Evolutionary conservation across 345 rosid species (phyloP).

Genomic region (Rhodamnia argentea): DNA sequence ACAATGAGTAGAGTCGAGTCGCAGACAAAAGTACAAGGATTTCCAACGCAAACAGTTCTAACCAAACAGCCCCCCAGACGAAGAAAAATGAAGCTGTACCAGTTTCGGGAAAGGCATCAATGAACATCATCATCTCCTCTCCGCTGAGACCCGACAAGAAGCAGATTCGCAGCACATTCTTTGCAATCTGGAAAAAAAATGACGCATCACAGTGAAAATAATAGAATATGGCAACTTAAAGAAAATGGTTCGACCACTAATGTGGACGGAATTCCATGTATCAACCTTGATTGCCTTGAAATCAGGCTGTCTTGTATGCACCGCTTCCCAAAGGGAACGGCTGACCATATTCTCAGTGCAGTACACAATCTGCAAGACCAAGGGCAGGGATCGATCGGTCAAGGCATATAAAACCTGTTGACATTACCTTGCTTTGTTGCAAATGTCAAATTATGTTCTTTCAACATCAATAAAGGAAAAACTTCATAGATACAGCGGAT

Average conservation of each 20-base stretch:
- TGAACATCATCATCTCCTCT: constrained; percentile 95
- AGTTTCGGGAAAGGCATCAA: constrained; percentile 71
- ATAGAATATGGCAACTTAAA: background rate
- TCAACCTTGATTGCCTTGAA: constrained; percentile 46
- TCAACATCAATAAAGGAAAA: background rate
- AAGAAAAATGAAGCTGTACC: constrained; percentile 23
- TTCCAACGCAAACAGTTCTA: background rate
- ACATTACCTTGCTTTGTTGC: background rate
- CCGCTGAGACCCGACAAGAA: constrained; percentile 80
- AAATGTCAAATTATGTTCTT: background rate
- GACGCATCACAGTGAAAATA: background rate
- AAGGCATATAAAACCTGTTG: background rate
- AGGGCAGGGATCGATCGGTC: background rate
- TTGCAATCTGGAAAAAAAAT: constrained; percentile 33
- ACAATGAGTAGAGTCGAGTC: background rate
- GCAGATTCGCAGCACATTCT: constrained; percentile 70
- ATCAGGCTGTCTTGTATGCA: constrained; percentile 62
- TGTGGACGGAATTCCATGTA: background rate
- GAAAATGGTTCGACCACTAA: background rate
- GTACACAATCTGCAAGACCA: constrained; percentile 31
- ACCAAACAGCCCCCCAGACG: background rate
- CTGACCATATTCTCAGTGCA: constrained; percentile 73
- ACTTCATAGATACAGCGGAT: background rate
- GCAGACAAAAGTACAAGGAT: background rate
- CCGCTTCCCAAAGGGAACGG: constrained; percentile 66